These are phyloP conservation scores for Mucor indicus DNA, from an alignment of 371 early-diverging fungal genomes.

Conservation along the genomic window DNA sequence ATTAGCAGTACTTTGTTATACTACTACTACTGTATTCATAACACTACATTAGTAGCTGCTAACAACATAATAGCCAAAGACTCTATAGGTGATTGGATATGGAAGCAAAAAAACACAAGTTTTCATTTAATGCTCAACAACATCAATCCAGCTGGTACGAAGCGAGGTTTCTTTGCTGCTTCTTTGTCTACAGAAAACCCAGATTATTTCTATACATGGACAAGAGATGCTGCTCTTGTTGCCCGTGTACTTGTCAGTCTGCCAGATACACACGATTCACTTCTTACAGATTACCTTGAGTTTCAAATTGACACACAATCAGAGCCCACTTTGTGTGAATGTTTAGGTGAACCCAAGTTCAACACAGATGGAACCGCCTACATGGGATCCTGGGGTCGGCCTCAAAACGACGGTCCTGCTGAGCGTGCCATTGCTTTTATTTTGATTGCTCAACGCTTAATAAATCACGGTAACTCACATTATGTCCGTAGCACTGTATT, in stretches of 20 bases:
- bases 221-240: constrained; percentile 68
- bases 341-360: constrained; percentile 80
- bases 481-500: constrained; percentile 1
- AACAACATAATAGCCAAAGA: too few relatives aligned
- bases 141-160: constrained; percentile 34
- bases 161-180: constrained; percentile 36
- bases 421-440: constrained; percentile 59
- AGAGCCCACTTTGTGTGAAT: constrained; percentile 23
- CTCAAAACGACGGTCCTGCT: constrained; percentile 86
- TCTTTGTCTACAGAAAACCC: constrained; percentile 47
- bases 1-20: too few relatives aligned
- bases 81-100: too few relatives aligned
- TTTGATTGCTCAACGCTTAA: constrained; percentile 39
- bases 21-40: too few relatives aligned
- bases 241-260: constrained; percentile 40
- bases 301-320: constrained; percentile 30
- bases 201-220: constrained; percentile 80
- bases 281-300: constrained; percentile 34
- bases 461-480: not conserved
- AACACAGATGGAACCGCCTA: constrained; percentile 58
- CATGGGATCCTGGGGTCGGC: constrained; percentile 62
- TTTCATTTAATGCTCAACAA: constrained; percentile 23
- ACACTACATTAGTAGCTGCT: too few relatives aligned
- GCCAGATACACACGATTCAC: constrained; percentile 7
- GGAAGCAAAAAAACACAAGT: constrained; percentile 21